Conservation (phyloP, 768 basidiomycete species). For the Agaricus sinodeliciosus region DNA sequence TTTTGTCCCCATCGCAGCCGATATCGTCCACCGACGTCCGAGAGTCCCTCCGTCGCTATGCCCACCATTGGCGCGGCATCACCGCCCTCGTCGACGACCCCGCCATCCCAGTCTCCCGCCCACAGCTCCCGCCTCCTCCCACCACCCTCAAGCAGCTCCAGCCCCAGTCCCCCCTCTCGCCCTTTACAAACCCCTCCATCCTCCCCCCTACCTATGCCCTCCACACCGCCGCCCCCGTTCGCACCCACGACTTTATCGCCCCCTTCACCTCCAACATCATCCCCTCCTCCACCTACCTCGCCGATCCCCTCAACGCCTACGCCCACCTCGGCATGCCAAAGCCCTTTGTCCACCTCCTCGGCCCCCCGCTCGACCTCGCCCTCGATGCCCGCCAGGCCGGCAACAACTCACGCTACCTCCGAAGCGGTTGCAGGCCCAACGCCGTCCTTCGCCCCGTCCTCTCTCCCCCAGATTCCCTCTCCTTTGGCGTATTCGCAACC, state of each 20-base stretch:
- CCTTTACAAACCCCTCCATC: constrained; percentile 33
- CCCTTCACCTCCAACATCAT: constrained; percentile 60
- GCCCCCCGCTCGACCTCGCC: constrained; percentile 69
- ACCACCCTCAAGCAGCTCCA: constrained; percentile 12
- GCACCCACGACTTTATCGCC: constrained; percentile 49
- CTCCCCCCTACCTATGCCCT: constrained; percentile 56
- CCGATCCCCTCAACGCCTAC: constrained; percentile 84
- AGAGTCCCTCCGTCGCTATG: constrained; percentile 47
- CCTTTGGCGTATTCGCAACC: constrained; percentile 78
- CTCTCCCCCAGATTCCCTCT: constrained; percentile 29
- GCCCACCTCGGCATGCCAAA: constrained; percentile 78
- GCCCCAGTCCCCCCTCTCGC: constrained; percentile 28
- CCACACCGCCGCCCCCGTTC: constrained; percentile 55
- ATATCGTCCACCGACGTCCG: constrained; percentile 40
- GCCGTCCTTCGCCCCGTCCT: constrained; percentile 54
- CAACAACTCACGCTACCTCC: constrained; percentile 52
- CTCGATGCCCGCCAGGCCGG: constrained; percentile 76
- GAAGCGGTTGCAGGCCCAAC: constrained; percentile 62
- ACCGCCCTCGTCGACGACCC: constrained; percentile 31
- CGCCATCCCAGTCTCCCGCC: constrained; percentile 11
- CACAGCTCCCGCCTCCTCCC: constrained; percentile 13
- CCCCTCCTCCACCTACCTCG: constrained; percentile 61
- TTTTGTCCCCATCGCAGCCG: constrained; percentile 40
- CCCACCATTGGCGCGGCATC: constrained; percentile 61
- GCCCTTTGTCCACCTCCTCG: constrained; percentile 74